These are phyloP conservation scores for Plasmodium gonderi DNA, from an alignment of 169 alveolate genomes.

Conservation along the genomic window DNA sequence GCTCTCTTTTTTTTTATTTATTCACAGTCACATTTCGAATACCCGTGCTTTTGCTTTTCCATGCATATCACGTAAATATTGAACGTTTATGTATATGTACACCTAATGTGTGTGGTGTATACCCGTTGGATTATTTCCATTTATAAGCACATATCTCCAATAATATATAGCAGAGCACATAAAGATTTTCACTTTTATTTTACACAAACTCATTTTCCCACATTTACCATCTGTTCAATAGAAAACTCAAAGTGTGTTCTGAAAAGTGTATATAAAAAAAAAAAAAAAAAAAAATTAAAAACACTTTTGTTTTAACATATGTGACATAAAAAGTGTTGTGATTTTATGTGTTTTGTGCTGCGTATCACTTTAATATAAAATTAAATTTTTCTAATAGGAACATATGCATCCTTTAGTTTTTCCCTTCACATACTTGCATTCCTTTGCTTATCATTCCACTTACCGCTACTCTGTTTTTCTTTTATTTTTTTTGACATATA, in stretches of 20 bases:
- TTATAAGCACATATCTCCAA: neutral
- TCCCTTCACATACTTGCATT: too few relatives aligned
- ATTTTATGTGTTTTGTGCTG: neutral
- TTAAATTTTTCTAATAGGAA: neutral
- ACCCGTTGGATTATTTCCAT: neutral
- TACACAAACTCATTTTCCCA: neutral
- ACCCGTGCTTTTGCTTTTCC: neutral
- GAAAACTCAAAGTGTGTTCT: neutral
- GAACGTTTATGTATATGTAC: neutral
- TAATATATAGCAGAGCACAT: neutral
- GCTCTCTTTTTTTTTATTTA: neutral
- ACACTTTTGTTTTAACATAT: neutral
- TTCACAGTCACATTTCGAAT: neutral
- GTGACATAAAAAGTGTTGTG: neutral
- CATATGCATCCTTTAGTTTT: neutral
- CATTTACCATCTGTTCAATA: neutral
- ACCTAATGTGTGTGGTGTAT: neutral
- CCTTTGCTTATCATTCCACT: too few relatives aligned
- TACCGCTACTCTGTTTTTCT: neutral
- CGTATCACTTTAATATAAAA: neutral
- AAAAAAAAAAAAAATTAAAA: neutral
- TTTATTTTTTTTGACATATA: neutral
- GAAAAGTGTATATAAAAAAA: neutral
- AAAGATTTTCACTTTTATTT: neutral
- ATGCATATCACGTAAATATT: neutral